These are phyloP conservation scores for Elongisporangium undulatum DNA, from an alignment of 352 stramenopile species.

Conservation along the genomic window DNA sequence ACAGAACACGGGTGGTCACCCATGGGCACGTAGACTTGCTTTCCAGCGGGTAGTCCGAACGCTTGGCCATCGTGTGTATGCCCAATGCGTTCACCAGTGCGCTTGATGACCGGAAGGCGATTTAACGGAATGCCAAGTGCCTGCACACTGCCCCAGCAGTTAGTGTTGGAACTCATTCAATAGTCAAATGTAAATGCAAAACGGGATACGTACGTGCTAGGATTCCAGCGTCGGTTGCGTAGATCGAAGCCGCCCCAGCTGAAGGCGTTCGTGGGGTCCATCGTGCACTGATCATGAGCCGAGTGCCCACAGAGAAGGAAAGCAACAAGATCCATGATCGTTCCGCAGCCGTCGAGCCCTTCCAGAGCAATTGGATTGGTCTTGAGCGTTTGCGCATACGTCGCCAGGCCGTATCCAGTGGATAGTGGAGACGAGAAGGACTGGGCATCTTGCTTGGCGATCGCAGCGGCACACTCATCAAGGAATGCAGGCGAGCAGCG, in stretches of 20 bases:
- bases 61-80: conserved; percentile 8
- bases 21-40: conserved; percentile 57
- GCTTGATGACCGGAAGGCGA: conserved; percentile 58
- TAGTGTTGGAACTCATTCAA: neutral
- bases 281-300: conserved; percentile 29
- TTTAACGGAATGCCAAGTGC: conserved; percentile 50
- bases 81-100: conserved; percentile 46
- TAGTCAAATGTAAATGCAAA: neutral
- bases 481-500: conserved; percentile 63
- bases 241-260: conserved; percentile 71
- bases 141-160: conserved; percentile 22
- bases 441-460: neutral
- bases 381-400: conserved; percentile 52
- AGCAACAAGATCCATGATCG: conserved; percentile 74
- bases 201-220: conserved; percentile 17
- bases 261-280: conserved; percentile 73
- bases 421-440: conserved; percentile 26
- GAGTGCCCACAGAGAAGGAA: conserved; percentile 66
- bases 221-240: conserved; percentile 37
- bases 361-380: conserved; percentile 24
- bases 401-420: conserved; percentile 66
- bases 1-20: conserved; percentile 80
- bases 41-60: conserved; percentile 25
- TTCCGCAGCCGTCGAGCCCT: conserved; percentile 67
- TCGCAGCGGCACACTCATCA: conserved; percentile 12